Conservation (phyloP, 2,329 filamentous ascomycete genomes). For the Fusarium sp. region DNA sequence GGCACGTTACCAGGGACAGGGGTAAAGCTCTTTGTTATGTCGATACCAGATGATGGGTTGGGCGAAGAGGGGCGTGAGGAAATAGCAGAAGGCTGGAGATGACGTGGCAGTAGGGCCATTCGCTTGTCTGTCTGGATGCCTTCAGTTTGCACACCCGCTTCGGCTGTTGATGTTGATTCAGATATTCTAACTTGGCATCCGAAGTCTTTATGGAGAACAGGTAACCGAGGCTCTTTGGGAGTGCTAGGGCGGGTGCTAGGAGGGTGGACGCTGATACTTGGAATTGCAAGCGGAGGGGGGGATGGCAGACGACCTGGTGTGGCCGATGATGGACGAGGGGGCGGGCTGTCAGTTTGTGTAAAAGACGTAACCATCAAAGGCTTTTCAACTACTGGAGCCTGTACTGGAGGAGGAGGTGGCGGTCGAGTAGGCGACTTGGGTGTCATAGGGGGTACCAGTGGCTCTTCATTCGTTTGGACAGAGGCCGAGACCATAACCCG, state of each 20-base stretch:
- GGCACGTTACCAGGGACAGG: slow-evolving; percentile 66
- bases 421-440: slow-evolving; percentile 58
- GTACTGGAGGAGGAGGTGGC: slow-evolving; percentile 51
- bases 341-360: slow-evolving; percentile 68
- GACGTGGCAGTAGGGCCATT: slow-evolving; percentile 77
- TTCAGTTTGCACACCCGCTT: slow-evolving; percentile 80
- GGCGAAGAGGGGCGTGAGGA: slow-evolving; percentile 70
- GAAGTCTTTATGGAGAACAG: slow-evolving; percentile 85
- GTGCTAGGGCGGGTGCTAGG: slow-evolving; percentile 86
- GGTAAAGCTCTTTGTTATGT: slow-evolving; percentile 59
- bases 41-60: slow-evolving; percentile 48
- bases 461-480: slow-evolving; percentile 72
- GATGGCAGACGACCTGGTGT: slow-evolving; percentile 38
- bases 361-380: slow-evolving; percentile 63
- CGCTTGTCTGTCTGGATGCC: slow-evolving; percentile 87
- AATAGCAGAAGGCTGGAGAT: slow-evolving; percentile 83
- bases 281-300: slow-evolving; percentile 68
- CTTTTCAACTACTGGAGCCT: slow-evolving; percentile 50
- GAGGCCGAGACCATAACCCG: slow-evolving; percentile 72
- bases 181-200: slow-evolving; percentile 77
- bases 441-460: slow-evolving; percentile 73
- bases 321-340: slow-evolving; percentile 10
- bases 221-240: slow-evolving; percentile 77
- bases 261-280: slow-evolving; percentile 91
- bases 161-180: slow-evolving; percentile 38